phyloP scores from a whole-genome alignment of 129 eudicot genomes.

The Saussurea involucrata region DNA sequence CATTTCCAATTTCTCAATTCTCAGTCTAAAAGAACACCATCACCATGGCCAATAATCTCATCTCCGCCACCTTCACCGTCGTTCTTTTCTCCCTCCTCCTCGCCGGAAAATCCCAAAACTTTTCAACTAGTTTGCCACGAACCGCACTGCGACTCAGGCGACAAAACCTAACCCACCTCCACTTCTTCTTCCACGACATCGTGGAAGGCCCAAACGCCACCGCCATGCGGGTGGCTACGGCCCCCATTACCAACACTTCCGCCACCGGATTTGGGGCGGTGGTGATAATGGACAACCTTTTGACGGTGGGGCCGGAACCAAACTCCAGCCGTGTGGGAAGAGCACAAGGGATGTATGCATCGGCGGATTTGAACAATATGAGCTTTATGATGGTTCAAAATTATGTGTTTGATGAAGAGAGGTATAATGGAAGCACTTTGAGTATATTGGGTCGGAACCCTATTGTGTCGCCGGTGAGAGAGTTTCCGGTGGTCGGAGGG shows the following conservation, averaged over 20 bases:
- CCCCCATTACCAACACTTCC: conserved; percentile 25
- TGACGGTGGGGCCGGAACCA: conserved; percentile 27
- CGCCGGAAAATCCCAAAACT: conserved; percentile 23
- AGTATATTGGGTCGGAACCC: conserved; percentile 39
- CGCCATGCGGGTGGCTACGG: conserved; percentile 28
- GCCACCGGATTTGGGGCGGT: conserved; percentile 26
- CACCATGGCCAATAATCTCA: conserved; percentile 14
- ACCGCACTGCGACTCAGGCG: conserved; percentile 1
- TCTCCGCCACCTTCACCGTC: not conserved
- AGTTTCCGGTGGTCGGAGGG: conserved; percentile 45
- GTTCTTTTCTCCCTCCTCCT: conserved; percentile 17
- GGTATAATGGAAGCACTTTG: conserved; percentile 42
- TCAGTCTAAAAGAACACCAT: not conserved
- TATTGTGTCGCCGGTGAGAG: conserved; percentile 24
- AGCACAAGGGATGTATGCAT: conserved; percentile 40
- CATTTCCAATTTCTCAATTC: not conserved
- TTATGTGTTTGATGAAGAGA: conserved; percentile 29
- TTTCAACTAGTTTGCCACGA: conserved; percentile 27
- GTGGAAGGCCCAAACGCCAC: conserved; percentile 33
- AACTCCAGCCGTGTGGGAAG: conserved; percentile 34
- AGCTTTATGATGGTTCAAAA: conserved; percentile 33
- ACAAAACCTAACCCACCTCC: conserved; percentile 24
- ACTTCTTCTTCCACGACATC: conserved; percentile 33
- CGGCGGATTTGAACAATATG: conserved; percentile 24
- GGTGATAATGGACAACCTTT: conserved; percentile 37